These are phyloP conservation scores for Rhizophagus prolifer DNA, from an alignment of 192 early-diverging fungal genomes.

Conservation along the genomic window DNA sequence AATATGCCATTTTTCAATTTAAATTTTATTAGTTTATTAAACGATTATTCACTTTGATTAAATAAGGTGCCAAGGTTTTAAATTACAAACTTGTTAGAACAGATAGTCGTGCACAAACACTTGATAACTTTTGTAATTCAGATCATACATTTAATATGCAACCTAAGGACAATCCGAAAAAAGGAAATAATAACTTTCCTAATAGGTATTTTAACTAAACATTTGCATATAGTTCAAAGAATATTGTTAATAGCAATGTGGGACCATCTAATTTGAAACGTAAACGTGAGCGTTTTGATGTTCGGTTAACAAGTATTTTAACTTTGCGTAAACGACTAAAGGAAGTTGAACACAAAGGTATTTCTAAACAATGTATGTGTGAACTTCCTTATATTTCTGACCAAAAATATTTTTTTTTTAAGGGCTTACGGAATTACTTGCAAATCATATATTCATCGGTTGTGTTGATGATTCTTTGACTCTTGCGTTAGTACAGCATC, in stretches of 20 bases:
- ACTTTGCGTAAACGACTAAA: constrained; percentile 75
- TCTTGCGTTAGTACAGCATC: constrained; percentile 82
- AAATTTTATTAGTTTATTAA: no score
- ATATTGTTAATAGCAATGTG: neutral
- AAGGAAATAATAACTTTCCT: neutral
- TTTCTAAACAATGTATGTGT: neutral
- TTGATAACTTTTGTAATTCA: constrained; percentile 51
- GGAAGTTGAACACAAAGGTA: constrained; percentile 55
- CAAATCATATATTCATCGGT: constrained; percentile 87
- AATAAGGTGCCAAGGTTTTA: neutral
- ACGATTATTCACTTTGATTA: neutral
- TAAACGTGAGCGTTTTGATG: constrained; percentile 59
- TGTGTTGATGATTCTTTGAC: constrained; percentile 68
- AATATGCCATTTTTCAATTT: no score
- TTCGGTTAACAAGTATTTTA: constrained; percentile 78
- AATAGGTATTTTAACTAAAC: neutral
- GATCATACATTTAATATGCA: neutral
- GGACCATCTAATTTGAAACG: constrained; percentile 15
- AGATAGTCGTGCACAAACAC: constrained; percentile 74
- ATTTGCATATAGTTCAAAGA: neutral
- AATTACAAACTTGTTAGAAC: constrained; percentile 82
- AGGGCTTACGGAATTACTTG: constrained; percentile 77
- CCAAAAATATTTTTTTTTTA: neutral
- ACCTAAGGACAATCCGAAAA: neutral
- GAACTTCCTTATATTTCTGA: neutral